Percentiles rank a stretch among this genome's conserved stretches.
phyloP scores from a whole-genome alignment of 2,329 filamentous ascomycete genomes.

The Aspergillus alliaceus region DNA sequence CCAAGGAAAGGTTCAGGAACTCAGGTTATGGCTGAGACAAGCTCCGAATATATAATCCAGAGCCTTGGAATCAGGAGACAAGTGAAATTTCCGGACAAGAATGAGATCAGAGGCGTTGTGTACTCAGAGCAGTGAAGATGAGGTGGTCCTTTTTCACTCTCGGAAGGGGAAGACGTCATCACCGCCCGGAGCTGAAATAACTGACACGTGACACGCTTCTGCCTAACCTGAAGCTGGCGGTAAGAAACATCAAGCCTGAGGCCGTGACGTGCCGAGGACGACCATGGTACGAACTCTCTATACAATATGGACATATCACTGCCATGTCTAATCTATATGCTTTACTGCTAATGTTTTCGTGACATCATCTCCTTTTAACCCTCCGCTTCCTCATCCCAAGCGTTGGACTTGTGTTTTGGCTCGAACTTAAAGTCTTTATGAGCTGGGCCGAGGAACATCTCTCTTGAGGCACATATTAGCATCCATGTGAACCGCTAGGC shows the following conservation, averaged over 20 bases:
- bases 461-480: constrained; percentile 53
- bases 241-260: neutral
- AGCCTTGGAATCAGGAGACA: neutral
- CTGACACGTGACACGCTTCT: constrained; percentile 14
- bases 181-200: constrained; percentile 12
- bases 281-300: neutral
- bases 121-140: constrained; percentile 41
- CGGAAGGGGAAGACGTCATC: constrained; percentile 35
- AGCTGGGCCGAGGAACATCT: constrained; percentile 94
- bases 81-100: neutral
- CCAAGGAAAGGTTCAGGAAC: neutral
- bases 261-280: neutral
- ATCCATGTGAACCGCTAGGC: constrained; percentile 8
- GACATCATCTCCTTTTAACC: constrained; percentile 30
- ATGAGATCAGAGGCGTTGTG: constrained; percentile 6
- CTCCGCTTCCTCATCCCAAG: constrained; percentile 70
- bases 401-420: constrained; percentile 96
- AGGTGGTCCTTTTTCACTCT: constrained; percentile 68
- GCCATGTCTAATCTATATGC: neutral
- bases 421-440: constrained; percentile 90
- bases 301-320: neutral
- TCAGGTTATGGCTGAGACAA: neutral
- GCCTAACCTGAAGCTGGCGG: neutral
- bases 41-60: constrained; percentile 4
- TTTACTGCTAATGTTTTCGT: neutral